Base-by-base conservation (phyloP, 257 asterid genomes). In the Penstemon barbatus region DNA sequence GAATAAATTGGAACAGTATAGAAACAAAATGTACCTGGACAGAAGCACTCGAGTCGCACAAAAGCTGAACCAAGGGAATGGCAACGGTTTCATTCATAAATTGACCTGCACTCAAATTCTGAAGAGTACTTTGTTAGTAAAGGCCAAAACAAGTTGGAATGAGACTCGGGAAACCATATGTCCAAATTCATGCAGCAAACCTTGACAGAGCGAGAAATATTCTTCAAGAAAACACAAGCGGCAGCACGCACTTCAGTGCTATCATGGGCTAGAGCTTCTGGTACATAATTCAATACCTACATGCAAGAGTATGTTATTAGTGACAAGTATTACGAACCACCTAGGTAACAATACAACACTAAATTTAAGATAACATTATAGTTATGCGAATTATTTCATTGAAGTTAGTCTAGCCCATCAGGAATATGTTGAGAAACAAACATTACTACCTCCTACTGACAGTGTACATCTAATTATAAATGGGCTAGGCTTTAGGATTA, bases 61-160 rank as follows among this genome's bases (percentile, higher is more conserved):
- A 79, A 81, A 88, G 96, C 78, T 81, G 88, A 69, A 90, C 85
- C 88, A 93, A 74, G 65, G 92, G 88, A 82, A 57, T 69, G 59
- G 83, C 73, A 48, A 89, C 72, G 15, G 77, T 52, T 68, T 87
- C 92, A n/a, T 79, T 81, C 88, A 86, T 82, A 75, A 90, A 93
- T 45, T 74, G 73, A 74, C 96, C 97, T 84, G 94, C 95, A 84
- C 96, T 88, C 76, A 87, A 79, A 86, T 72, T 88, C 99, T 93
- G 91, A 71, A 75, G 33, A 33, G 66, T 52, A 69, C 50, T 70
- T 62, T 61, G 59, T 83, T 69, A 88, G 91, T 71, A 46, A 69
- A 61, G 57, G 53, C 50, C 65, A 56, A 56, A 42, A 71, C 60
- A 64, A 7, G 46, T 58, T 38, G 50, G 74, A 62, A 68, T 63